Evolutionary conservation across 2,329 filamentous ascomycete species (phyloP).

Genomic region (Ciborinia camelliae): DNA sequence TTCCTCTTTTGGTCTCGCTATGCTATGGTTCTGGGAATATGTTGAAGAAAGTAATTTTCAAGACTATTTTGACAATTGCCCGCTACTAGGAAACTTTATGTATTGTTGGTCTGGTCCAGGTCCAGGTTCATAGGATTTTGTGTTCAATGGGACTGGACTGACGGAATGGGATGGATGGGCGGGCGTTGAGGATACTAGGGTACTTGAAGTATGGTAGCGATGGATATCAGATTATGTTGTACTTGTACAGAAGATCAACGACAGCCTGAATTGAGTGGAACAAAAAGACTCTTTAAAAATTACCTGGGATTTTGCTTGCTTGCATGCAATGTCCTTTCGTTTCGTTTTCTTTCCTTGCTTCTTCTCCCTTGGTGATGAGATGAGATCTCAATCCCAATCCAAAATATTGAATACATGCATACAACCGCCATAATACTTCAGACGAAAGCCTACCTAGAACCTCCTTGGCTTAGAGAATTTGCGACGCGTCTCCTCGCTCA

Average conservation of each 20-base stretch:
- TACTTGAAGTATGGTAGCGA: background rate
- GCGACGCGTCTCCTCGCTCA: background rate
- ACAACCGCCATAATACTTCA: too few species aligned
- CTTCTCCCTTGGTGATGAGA: too few species aligned
- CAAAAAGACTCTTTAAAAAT: background rate
- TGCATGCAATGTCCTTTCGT: too few species aligned
- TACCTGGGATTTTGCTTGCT: background rate
- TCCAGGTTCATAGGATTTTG: background rate
- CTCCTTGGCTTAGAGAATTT: too few species aligned
- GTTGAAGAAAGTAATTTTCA: constrained; percentile 11
- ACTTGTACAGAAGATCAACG: constrained; percentile 7
- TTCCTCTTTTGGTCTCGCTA: constrained; percentile 27
- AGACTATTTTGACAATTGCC: constrained; percentile 19
- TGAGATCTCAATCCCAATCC: too few species aligned
- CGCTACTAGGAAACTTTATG: background rate
- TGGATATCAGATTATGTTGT: constrained; percentile 12
- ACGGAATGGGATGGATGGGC: constrained; percentile 1
- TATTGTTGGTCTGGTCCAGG: background rate
- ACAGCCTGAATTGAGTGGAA: background rate
- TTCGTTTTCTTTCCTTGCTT: too few species aligned
- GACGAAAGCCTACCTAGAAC: too few species aligned
- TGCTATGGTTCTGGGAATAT: constrained; percentile 24
- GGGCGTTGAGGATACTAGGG: background rate
- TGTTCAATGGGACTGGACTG: constrained; percentile 3
- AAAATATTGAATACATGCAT: too few species aligned